Conservation (phyloP, 2,329 filamentous ascomycete species). For the Aspergillus ochraceoroseus region DNA sequence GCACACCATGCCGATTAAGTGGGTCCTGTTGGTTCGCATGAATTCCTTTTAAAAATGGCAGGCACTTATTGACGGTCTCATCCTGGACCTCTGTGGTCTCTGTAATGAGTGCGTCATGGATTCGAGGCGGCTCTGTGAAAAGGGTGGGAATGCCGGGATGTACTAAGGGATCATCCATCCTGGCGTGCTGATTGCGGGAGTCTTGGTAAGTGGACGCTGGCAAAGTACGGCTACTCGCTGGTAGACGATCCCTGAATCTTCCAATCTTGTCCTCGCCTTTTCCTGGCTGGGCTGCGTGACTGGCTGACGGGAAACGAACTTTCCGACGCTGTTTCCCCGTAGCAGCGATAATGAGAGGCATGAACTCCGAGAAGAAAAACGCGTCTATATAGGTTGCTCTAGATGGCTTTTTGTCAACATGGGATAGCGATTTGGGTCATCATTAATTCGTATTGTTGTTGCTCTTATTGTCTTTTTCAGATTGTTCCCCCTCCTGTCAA, state of each 20-base stretch:
- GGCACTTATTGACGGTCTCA: constrained; percentile 61
- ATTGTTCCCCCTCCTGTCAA: constrained; percentile 14
- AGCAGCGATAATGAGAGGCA: constrained; percentile 31
- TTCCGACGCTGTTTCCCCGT: constrained; percentile 36
- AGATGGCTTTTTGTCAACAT: neutral
- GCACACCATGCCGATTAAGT: constrained; percentile 68
- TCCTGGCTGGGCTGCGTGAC: constrained; percentile 20
- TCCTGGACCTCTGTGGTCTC: constrained; percentile 64
- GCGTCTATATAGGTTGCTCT: neutral
- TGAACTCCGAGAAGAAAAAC: constrained; percentile 15
- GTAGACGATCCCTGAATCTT: constrained; percentile 10
- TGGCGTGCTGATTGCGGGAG: constrained; percentile 11
- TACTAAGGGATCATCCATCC: constrained; percentile 25
- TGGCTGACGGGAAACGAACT: constrained; percentile 38
- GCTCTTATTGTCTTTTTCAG: constrained; percentile 1
- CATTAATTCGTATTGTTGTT: constrained; percentile 1
- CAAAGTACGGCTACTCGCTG: constrained; percentile 18
- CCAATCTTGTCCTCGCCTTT: constrained; percentile 15
- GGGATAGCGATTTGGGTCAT: neutral
- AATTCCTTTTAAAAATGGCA: constrained; percentile 59
- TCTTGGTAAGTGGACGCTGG: constrained; percentile 12
- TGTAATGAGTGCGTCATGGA: constrained; percentile 64
- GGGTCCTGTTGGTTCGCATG: constrained; percentile 47
- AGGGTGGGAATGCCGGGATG: constrained; percentile 36
- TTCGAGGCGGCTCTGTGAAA: constrained; percentile 50